Evolutionary conservation across 2,329 filamentous ascomycete species (phyloP).

Genomic region (Emergomyces orientalis): DNA sequence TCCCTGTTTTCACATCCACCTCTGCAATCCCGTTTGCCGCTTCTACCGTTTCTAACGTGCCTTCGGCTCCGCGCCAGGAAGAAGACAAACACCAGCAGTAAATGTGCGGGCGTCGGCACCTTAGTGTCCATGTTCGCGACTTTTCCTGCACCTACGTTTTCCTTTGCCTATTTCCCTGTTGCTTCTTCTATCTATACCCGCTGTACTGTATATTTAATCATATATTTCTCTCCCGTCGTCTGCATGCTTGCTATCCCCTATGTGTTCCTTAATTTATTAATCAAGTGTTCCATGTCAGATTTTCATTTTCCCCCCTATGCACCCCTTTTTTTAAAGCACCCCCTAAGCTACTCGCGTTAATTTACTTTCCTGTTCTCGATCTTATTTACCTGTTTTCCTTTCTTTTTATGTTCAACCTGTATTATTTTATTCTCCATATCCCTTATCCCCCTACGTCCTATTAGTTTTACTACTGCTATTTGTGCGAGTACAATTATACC

Average conservation of each 20-base stretch:
- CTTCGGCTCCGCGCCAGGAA: background rate
- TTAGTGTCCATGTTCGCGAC: background rate
- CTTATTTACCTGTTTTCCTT: background rate
- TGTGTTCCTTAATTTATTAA: background rate
- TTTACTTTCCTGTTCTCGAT: background rate
- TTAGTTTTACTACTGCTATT: too few relatives aligned
- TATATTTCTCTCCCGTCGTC: background rate
- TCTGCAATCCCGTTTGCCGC: slow-evolving; percentile 36
- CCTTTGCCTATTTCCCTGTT: background rate
- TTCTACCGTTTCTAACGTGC: background rate
- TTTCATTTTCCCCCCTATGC: too few relatives aligned
- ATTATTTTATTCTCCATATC: too few relatives aligned
- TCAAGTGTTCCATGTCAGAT: background rate
- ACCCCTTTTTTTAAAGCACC: background rate
- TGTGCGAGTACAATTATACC: too few relatives aligned
- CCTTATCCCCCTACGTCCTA: too few relatives aligned
- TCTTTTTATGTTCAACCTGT: background rate
- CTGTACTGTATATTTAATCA: background rate
- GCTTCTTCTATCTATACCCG: background rate
- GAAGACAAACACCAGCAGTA: background rate
- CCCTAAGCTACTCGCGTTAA: background rate
- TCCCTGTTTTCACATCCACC: slow-evolving; percentile 43
- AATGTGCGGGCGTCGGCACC: background rate
- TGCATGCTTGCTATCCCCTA: background rate
- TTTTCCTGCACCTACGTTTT: background rate